These are phyloP conservation scores for Psilocybe cubensis DNA, from an alignment of 768 basidiomycete genomes.

Conservation along the genomic window DNA sequence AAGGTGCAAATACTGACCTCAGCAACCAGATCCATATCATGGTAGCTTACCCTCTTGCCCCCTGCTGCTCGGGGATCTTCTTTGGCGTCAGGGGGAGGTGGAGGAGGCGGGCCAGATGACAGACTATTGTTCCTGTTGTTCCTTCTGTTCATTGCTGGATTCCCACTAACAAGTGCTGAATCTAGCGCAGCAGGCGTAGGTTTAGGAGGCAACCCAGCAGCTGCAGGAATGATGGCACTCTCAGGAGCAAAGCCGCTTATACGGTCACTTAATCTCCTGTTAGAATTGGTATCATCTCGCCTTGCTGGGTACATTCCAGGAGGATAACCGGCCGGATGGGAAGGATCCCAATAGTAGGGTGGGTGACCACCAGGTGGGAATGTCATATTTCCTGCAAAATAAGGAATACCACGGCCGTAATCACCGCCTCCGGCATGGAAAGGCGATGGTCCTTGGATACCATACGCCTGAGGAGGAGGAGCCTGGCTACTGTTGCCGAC, in stretches of 20 bases:
- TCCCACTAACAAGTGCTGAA: conserved; percentile 55
- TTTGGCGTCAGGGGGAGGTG: conserved; percentile 86
- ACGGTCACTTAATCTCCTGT: conserved; percentile 75
- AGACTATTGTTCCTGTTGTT: conserved; percentile 36
- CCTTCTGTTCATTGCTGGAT: conserved; percentile 41
- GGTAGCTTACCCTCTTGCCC: conserved; percentile 89
- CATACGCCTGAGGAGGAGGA: conserved; percentile 85
- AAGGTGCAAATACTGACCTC: conserved; percentile 49
- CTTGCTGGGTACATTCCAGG: conserved; percentile 40
- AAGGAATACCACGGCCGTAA: conserved; percentile 35
- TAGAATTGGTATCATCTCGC: conserved; percentile 61
- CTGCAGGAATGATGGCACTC: conserved; percentile 53
- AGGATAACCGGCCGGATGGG: conserved; percentile 36
- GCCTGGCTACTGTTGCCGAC: conserved; percentile 68
- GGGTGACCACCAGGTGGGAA: conserved; percentile 25
- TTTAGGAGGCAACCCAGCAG: conserved; percentile 80
- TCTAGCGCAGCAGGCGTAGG: conserved; percentile 61
- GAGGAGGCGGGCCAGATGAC: conserved; percentile 62
- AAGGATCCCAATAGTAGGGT: conserved; percentile 46
- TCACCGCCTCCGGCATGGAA: conserved; percentile 31
- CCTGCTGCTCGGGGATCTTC: conserved; percentile 92
- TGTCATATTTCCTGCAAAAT: conserved; percentile 35
- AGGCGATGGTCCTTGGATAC: conserved; percentile 65
- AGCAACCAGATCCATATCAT: conserved; percentile 94
- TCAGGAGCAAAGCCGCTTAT: conserved; percentile 74